These are phyloP conservation scores for Chrysophaeum taylorii DNA, from an alignment of 352 stramenopile genomes.

Conservation along the genomic window DNA sequence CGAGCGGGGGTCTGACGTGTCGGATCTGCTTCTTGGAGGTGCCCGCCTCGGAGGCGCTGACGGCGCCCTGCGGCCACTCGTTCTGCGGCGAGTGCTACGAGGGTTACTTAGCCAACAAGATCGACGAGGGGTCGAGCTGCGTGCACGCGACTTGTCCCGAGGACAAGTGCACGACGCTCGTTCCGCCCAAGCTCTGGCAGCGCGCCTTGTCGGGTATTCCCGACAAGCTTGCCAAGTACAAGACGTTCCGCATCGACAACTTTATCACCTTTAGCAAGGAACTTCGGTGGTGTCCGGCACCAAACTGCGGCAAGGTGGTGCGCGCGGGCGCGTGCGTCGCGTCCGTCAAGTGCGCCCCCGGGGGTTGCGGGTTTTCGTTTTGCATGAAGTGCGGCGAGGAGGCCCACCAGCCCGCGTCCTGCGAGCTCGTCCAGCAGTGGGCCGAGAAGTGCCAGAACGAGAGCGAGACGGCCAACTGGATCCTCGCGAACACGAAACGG, in stretches of 20 bases:
- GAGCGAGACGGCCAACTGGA: conserved; percentile 98
- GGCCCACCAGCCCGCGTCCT: conserved; percentile 81
- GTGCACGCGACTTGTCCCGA: conserved; percentile 86
- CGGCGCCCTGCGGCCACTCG: conserved; percentile 88
- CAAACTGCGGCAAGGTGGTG: conserved; percentile 87
- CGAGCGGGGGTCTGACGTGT: conserved; percentile 34
- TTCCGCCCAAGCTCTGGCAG: conserved; percentile 47
- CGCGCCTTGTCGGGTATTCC: conserved; percentile 39
- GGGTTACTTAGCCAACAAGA: conserved; percentile 48
- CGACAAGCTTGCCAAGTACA: conserved; percentile 71
- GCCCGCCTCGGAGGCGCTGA: conserved; percentile 50
- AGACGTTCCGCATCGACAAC: conserved; percentile 77
- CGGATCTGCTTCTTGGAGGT: conserved; percentile 89
- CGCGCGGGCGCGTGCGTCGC: conserved; percentile 37
- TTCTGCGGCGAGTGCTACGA: conserved; percentile 79
- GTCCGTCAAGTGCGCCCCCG: conserved; percentile 38
- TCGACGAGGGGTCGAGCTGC: conserved; percentile 78
- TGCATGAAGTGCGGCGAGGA: conserved; percentile 86
- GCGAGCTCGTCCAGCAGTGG: conserved; percentile 80
- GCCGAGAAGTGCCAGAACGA: conserved; percentile 93
- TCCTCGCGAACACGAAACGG: conserved; percentile 97
- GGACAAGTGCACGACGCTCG: conserved; percentile 81
- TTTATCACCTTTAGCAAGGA: conserved; percentile 96
- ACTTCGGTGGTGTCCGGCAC: conserved; percentile 90
- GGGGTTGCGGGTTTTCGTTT: conserved; percentile 48